These are phyloP conservation scores for Cladorrhinum samala DNA, from an alignment of 495 filamentous ascomycete species.

Conservation along the genomic window DNA sequence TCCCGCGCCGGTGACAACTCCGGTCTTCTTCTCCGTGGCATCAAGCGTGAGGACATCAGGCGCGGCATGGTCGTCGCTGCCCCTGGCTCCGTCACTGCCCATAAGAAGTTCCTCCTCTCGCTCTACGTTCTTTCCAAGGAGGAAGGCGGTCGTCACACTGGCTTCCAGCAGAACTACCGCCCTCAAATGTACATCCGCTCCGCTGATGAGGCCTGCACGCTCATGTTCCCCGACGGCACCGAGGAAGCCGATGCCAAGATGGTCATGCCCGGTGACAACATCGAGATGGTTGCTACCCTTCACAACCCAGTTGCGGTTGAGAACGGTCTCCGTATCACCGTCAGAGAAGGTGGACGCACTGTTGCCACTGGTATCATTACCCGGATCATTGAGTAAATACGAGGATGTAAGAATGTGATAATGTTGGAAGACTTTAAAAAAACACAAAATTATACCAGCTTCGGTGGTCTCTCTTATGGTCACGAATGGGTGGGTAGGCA, in stretches of 20 bases:
- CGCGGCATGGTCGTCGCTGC: slow-evolving; percentile 88
- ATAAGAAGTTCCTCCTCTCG: slow-evolving; percentile 85
- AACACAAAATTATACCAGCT: not conserved
- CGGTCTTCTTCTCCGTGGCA: slow-evolving; percentile 90
- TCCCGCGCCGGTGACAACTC: slow-evolving; percentile 95
- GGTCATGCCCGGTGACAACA: slow-evolving; percentile 97
- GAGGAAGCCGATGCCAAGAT: slow-evolving; percentile 60
- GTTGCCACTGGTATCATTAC: slow-evolving; percentile 91
- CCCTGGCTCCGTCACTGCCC: slow-evolving; percentile 71
- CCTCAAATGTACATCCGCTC: slow-evolving; percentile 95
- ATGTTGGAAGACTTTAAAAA: slow-evolving; percentile 3
- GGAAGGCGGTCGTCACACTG: slow-evolving; percentile 92
- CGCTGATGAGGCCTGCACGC: slow-evolving; percentile 77
- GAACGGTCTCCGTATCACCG: slow-evolving; percentile 86
- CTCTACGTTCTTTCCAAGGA: slow-evolving; percentile 97
- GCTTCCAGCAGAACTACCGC: slow-evolving; percentile 88
- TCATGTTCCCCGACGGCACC: slow-evolving; percentile 75
- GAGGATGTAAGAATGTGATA: not conserved
- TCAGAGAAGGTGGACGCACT: slow-evolving; percentile 91
- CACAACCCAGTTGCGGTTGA: slow-evolving; percentile 79
- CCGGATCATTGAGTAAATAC: slow-evolving; percentile 62
- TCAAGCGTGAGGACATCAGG: slow-evolving; percentile 86
- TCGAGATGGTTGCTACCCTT: slow-evolving; percentile 85
- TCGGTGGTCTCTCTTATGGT: not conserved
- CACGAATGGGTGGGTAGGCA: not conserved